Evolutionary conservation across 192 early-diverging fungal species (phyloP), one percentile per base, ranked within the genome.

Genomic region (Linderina pennispora): DNA sequence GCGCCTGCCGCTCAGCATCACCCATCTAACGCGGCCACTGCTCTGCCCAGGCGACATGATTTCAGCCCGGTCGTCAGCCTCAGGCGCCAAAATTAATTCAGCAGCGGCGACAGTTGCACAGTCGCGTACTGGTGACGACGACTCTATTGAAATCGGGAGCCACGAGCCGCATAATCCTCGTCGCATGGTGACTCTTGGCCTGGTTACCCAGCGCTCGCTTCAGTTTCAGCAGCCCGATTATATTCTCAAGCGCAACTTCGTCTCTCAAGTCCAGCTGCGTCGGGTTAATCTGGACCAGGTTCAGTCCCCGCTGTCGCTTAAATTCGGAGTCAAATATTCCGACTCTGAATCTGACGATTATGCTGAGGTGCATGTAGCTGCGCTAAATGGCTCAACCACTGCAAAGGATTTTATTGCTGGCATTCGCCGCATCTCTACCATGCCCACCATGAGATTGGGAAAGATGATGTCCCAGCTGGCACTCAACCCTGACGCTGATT

Each of bases 21-120:
- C 64, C 10, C 57, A 52, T 11, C 40, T 67, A 3, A 43, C 44
- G 4, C 50, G 40, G 19, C 64, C 53, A 2, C 44, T 67, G 10
- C 40, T 67, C 1, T 67, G 64, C 31, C 34, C 22, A 4, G 36
- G 36, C 19, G 64, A 67, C 38, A 67, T 67, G 64, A 43, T 67
- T 14, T 39, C 32, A 13, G 48, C 58, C 0, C 14, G 19, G 16
- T 6, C 38, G 9, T 25, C 40, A 1, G 3, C 14, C 8, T n/a
- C 43, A 28, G 31, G 10, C 1, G 0, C 44, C 18, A 4, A 19
- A n/a, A n/a, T 4, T n/a, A 16, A 11, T 11, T 31, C 28, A 11
- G 28, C 28, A 8, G 28, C 6, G 11, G 28, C 28, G 5, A 11
- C 28, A 8, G 28, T 11, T 31, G 6, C 28, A 5, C 5, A 31